A percentile compares a stretch with the other conserved stretches of the same genome.
Evolutionary conservation across 306 rosid genomes (phyloP).

Genomic region (Quercus wislizeni): DNA sequence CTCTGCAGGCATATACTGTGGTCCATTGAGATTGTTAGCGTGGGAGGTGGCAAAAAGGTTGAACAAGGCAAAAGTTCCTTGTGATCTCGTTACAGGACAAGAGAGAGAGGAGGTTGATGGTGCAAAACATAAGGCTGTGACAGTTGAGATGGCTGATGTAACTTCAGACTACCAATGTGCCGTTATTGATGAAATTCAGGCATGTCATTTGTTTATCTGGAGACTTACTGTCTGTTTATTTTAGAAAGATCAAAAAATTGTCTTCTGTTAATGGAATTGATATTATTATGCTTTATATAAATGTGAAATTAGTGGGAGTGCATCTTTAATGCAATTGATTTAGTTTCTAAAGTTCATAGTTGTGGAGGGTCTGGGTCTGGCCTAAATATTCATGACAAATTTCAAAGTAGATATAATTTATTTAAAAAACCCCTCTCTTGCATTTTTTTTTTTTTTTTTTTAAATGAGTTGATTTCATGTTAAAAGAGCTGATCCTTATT

Average conservation of each 20-base stretch:
- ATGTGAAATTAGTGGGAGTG: neutral
- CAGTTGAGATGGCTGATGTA: conserved; percentile 98
- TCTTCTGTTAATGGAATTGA: neutral
- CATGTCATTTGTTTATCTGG: conserved; percentile 36
- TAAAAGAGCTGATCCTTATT: neutral
- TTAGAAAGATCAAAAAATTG: conserved; percentile 9
- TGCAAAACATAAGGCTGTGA: conserved; percentile 85
- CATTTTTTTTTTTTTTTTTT: neutral
- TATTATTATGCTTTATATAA: neutral
- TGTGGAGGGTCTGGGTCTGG: neutral
- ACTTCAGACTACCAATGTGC: conserved; percentile 69
- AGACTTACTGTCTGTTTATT: conserved; percentile 17
- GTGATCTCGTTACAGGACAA: conserved; percentile 87
- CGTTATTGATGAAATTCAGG: conserved; percentile 95
- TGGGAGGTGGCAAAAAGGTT: conserved; percentile 92
- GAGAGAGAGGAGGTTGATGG: conserved; percentile 86
- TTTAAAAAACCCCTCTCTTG: neutral
- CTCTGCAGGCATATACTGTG: conserved; percentile 82
- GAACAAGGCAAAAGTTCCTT: conserved; percentile 90
- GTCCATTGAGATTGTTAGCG: conserved; percentile 95
- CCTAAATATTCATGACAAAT: neutral
- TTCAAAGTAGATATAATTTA: neutral
- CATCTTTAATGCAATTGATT: neutral
- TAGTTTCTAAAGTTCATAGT: neutral
- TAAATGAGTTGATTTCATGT: neutral